A percentile compares a stretch with the other conserved stretches of the same genome.
Evolutionary conservation across 73 alveolate genomes (phyloP).

Genomic region (Loxodes magnus): DNA sequence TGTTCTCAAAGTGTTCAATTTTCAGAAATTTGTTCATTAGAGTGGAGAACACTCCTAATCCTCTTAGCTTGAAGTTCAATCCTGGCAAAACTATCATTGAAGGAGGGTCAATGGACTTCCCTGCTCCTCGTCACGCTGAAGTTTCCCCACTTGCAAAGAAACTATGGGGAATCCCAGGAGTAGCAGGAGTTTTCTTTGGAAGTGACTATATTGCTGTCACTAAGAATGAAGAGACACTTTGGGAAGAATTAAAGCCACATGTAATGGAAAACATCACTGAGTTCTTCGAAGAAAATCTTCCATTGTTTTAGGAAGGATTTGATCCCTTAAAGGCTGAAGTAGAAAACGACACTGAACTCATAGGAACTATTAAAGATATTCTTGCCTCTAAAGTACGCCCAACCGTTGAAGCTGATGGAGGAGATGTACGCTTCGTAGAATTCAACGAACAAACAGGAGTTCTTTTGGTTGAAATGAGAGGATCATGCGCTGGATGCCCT

Average conservation of each 20-base stretch:
- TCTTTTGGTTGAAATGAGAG: constrained; percentile 63
- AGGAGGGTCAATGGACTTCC: constrained; percentile 58
- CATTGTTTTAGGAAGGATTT: constrained; percentile 47
- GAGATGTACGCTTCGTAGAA: constrained; percentile 56
- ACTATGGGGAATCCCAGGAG: constrained; percentile 58
- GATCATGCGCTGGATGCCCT: constrained; percentile 87
- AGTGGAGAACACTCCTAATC: constrained; percentile 69
- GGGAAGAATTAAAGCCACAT: constrained; percentile 64
- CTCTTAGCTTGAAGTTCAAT: constrained; percentile 49
- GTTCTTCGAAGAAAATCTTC: constrained; percentile 38
- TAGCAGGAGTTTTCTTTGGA: constrained; percentile 59
- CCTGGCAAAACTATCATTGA: constrained; percentile 70
- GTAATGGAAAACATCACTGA: constrained; percentile 51
- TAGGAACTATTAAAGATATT: constrained; percentile 71
- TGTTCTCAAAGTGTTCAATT: too few species aligned
- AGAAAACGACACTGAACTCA: constrained; percentile 61
- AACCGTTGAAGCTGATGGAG: constrained; percentile 78
- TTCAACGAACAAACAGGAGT: constrained; percentile 71
- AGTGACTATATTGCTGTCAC: constrained; percentile 55
- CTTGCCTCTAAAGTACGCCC: constrained; percentile 70
- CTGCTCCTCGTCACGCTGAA: constrained; percentile 39
- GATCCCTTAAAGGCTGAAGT: constrained; percentile 49
- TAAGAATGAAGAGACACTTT: constrained; percentile 50
- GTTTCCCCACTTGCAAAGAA: constrained; percentile 59
- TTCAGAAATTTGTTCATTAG: constrained; percentile 60